A percentile compares a stretch with the other conserved stretches of the same genome.
Conservation (phyloP, 1,284 basidiomycete species). For the Melanopsichium pennsylvanicum region DNA sequence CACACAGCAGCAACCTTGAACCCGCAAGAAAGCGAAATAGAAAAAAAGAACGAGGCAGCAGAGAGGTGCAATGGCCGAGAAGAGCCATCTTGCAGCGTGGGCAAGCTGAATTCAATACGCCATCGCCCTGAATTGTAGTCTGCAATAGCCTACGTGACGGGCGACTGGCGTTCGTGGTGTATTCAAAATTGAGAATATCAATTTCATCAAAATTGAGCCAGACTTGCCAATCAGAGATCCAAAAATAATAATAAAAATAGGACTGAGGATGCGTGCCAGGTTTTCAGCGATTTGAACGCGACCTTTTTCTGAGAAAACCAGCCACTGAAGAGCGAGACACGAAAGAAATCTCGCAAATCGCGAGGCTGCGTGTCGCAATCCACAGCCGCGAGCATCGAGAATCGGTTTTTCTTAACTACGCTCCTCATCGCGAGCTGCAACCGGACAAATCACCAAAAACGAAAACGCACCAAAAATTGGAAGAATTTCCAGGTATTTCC, state of each 20-base stretch:
- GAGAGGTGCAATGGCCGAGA: slow-evolving; percentile 15
- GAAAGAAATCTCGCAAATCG: not conserved
- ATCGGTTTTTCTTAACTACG: not conserved
- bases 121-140: too few relatives aligned
- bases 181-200: not conserved
- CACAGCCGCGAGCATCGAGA: slow-evolving; percentile 34
- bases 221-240: too few relatives aligned
- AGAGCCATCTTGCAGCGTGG: too few relatives aligned
- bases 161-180: slow-evolving; percentile 35
- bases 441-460: too few relatives aligned
- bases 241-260: too few relatives aligned
- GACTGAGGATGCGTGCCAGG: too few relatives aligned
- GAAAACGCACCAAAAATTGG: slow-evolving; percentile 1
- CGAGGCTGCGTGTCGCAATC: slow-evolving; percentile 21
- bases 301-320: not conserved
- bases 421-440: slow-evolving; percentile 18
- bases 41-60: slow-evolving; percentile 11
- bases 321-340: slow-evolving; percentile 7
- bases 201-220: not conserved
- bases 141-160: slow-evolving; percentile 30
- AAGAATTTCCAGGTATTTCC: slow-evolving; percentile 3
- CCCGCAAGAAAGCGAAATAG: not conserved
- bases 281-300: too few relatives aligned
- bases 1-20: too few relatives aligned
- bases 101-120: too few relatives aligned